Conservation (phyloP, 331 rosid genomes). For the Ulmus americana region DNA sequence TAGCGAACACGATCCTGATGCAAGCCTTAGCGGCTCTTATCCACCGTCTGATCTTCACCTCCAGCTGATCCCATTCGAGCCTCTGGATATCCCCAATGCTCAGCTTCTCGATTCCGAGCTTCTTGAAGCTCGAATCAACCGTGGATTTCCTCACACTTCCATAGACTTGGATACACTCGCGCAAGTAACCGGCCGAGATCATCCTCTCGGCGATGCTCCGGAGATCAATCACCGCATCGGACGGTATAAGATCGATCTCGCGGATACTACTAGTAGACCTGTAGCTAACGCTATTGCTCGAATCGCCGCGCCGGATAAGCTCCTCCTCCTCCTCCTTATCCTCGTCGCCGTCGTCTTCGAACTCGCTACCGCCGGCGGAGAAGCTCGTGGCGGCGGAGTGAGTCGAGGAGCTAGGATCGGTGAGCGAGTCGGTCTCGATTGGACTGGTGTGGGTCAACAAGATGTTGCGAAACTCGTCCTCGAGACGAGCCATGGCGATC, state of each 20-base stretch:
- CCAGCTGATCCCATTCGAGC: constrained; percentile 81
- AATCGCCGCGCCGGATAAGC: constrained; percentile 38
- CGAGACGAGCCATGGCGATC: constrained; percentile 98
- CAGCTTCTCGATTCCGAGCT: constrained; percentile 68
- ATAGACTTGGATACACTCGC: constrained; percentile 91
- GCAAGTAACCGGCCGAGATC: constrained; percentile 68
- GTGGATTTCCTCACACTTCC: constrained; percentile 81
- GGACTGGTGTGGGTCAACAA: constrained; percentile 60
- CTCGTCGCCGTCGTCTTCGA: constrained; percentile 32
- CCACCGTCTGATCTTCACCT: constrained; percentile 87
- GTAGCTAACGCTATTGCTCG: constrained; percentile 37
- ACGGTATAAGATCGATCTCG: constrained; percentile 88
- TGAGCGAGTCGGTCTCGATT: constrained; percentile 51
- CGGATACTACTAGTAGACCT: constrained; percentile 73
- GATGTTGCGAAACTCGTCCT: constrained; percentile 91
- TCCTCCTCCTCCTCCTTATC: constrained; percentile 28
- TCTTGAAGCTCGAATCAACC: constrained; percentile 64
- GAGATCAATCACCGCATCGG: constrained; percentile 66
- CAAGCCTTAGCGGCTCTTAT: constrained; percentile 73
- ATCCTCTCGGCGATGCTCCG: constrained; percentile 81
- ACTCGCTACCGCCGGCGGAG: constrained; percentile 4
- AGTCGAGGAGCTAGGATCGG: constrained; percentile 47
- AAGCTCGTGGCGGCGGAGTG: constrained; percentile 2
- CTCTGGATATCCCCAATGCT: constrained; percentile 96
- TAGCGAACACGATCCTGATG: constrained; percentile 64